phyloP scores from a whole-genome alignment of 1,139 yeast genomes.

The Yueomyces sp. region DNA sequence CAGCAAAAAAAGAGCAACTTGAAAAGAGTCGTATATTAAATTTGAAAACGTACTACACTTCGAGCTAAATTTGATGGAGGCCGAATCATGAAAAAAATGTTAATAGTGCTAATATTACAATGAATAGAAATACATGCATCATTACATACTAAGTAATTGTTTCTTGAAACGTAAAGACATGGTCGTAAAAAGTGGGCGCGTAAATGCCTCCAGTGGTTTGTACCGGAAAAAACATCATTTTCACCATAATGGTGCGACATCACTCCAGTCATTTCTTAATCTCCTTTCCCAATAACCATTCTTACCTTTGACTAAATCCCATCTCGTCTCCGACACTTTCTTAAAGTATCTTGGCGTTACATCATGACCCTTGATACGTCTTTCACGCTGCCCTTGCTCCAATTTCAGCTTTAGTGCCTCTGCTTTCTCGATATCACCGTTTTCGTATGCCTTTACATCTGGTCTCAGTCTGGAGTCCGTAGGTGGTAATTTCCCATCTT shows the following conservation, averaged over 20 bases:
- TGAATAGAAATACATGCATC: too few species aligned
- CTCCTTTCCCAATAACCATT: conserved; percentile 76
- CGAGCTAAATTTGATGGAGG: too few species aligned
- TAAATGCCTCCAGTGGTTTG: too few species aligned
- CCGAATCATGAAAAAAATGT: too few species aligned
- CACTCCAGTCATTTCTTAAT: conserved; percentile 47
- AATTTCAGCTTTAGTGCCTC: conserved; percentile 52
- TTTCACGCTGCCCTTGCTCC: conserved; percentile 70
- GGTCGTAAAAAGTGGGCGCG: too few species aligned
- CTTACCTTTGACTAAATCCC: conserved; percentile 49
- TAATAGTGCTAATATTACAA: too few species aligned
- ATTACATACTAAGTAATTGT: too few species aligned
- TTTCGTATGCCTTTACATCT: conserved; percentile 62
- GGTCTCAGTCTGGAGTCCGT: conserved; percentile 88
- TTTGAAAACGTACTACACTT: too few species aligned
- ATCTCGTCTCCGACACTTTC: conserved; percentile 39
- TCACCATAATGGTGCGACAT: conserved; percentile 21
- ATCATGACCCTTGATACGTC: conserved; percentile 51
- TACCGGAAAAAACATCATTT: too few species aligned
- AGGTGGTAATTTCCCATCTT: conserved; percentile 53
- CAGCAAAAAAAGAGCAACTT: too few species aligned
- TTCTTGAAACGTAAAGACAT: too few species aligned
- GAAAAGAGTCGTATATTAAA: too few species aligned
- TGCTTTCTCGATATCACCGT: conserved; percentile 56
- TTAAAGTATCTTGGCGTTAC: conserved; percentile 52